These are phyloP conservation scores for Sophora flavescens DNA, from an alignment of 306 rosid species.

Conservation along the genomic window DNA sequence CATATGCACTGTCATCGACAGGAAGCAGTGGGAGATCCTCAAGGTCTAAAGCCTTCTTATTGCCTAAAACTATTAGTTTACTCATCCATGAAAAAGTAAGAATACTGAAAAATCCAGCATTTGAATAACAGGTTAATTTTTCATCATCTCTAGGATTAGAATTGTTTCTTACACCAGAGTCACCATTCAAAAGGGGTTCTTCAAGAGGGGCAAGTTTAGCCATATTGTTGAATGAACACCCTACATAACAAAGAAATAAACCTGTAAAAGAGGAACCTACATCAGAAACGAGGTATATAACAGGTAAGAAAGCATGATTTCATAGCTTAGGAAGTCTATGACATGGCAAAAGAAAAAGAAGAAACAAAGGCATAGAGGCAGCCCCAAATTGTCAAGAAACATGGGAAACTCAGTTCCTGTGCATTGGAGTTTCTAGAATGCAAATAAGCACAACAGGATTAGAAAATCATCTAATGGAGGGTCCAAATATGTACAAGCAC, in stretches of 20 bases:
- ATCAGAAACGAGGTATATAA: constrained; percentile 59
- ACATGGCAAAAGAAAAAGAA: constrained; percentile 53
- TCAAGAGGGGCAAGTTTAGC: constrained; percentile 53
- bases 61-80: constrained; percentile 68
- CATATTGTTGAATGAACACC: constrained; percentile 47
- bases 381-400: constrained; percentile 64
- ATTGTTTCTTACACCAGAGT: constrained; percentile 29
- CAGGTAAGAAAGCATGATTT: constrained; percentile 47
- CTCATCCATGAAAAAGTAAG: constrained; percentile 85
- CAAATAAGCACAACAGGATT: constrained; percentile 42
- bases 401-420: constrained; percentile 40
- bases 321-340: constrained; percentile 50
- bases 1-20: constrained; percentile 56
- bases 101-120: constrained; percentile 74
- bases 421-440: constrained; percentile 37
- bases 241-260: constrained; percentile 57
- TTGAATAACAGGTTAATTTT: constrained; percentile 57
- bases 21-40: constrained; percentile 84
- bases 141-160: constrained; percentile 49
- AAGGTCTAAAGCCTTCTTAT: constrained; percentile 70
- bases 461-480: too few relatives aligned
- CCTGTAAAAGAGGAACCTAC: constrained; percentile 53
- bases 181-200: constrained; percentile 76
- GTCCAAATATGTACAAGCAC: too few relatives aligned
- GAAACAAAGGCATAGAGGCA: constrained; percentile 56